A percentile compares a stretch with the other conserved stretches of the same genome.
Conservation (phyloP, 768 basidiomycete genomes). For the Calvatia gigantea region DNA sequence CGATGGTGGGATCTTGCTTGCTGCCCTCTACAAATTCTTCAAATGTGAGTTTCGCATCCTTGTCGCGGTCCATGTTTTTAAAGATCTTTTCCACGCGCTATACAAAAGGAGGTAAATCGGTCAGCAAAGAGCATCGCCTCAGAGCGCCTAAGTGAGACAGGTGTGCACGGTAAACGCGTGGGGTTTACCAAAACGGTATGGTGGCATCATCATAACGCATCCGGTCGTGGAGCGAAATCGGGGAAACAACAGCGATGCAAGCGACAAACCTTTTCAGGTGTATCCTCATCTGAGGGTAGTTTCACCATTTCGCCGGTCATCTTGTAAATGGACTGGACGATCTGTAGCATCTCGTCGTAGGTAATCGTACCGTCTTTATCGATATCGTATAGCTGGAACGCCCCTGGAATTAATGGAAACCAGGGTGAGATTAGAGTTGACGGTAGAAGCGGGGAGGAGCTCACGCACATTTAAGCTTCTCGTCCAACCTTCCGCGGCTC, state of each 20-base stretch:
- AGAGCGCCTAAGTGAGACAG: background rate
- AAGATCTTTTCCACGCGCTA: slow-evolving; percentile 99
- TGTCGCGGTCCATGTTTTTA: slow-evolving; percentile 94
- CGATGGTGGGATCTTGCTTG: slow-evolving; percentile 98
- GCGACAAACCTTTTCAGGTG: slow-evolving; percentile 87
- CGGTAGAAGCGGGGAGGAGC: slow-evolving; percentile 7
- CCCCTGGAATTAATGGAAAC: slow-evolving; percentile 61
- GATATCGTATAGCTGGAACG: slow-evolving; percentile 98
- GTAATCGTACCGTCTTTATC: slow-evolving; percentile 98
- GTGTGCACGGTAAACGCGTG: background rate
- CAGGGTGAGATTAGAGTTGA: slow-evolving; percentile 8
- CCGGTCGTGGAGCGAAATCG: background rate
- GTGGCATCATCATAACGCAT: background rate
- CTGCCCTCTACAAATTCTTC: slow-evolving; percentile 98
- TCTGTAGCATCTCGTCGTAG: slow-evolving; percentile 98
- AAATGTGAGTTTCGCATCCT: slow-evolving; percentile 89
- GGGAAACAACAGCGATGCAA: slow-evolving; percentile 1
- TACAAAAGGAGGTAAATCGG: slow-evolving; percentile 11
- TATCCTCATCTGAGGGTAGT: slow-evolving; percentile 96
- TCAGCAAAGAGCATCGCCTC: slow-evolving; percentile 14
- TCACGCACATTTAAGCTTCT: slow-evolving; percentile 93
- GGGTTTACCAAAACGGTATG: background rate
- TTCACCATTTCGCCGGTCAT: slow-evolving; percentile 99
- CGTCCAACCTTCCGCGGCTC: slow-evolving; percentile 87
- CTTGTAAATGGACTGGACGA: slow-evolving; percentile 98